Base-by-base conservation (phyloP, 305 asterid species). In the Rubia peregrina region DNA sequence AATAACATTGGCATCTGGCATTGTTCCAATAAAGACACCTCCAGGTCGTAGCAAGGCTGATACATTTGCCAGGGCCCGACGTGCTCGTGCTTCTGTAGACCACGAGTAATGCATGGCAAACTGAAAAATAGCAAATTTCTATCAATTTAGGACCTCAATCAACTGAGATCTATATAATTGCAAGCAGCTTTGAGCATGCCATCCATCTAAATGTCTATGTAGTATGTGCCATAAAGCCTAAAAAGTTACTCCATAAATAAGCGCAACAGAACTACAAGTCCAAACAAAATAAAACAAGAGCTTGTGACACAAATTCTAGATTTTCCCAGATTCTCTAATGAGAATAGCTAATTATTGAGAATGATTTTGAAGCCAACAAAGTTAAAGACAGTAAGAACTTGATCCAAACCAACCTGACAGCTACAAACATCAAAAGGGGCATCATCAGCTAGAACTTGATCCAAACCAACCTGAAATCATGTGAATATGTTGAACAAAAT, bases 61-160 rank as follows among this genome's bases (percentile, higher is more conserved):
- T 56, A 94, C 90, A 82, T 94, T 91, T 48, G 98, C 92, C 84
- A 94, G 85, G 62, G 99, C 96, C 56, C 93, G 83, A 69, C 99
- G 81, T 64, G 99, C 99, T 79, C 96, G 96, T 65, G 95, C 96
- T 84, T 94, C 99, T 13, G 98, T 91, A 41, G 99, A 94, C 99
- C 99, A 94, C 9, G 99, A 94, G 80, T 94, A 94, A 83, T 94
- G 99, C 98, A 94, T 80, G 55, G 99, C 99, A 85, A 94, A 94
- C 98, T 94, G 90, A 84, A 84, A 73, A 41, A 36, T 22, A 14
- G 55, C 40, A 80, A 49, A 33, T n/a, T 61, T 30, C 43, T 30
- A 46, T 42, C 55, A 44, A 36, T 56, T 55, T 44, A 8, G 26
- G 17, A 24, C 19, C 64, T 33, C 36, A 33, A 2, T 33, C 5